Evolutionary conservation across 2,329 filamentous ascomycete genomes (phyloP).

Genomic region (Xylaria sp.): DNA sequence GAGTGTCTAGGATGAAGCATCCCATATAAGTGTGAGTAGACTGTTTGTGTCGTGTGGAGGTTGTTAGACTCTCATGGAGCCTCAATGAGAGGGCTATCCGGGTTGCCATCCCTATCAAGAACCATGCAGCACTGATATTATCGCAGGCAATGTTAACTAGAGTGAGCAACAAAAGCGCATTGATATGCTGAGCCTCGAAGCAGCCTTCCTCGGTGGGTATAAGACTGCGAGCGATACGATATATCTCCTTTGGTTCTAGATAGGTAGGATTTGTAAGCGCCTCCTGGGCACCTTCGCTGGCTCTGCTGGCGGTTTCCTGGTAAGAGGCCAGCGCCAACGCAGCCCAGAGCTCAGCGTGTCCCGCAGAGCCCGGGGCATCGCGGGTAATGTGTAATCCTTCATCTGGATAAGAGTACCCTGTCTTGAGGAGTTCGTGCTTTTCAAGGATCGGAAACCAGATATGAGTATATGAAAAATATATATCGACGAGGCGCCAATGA

Average conservation of each 20-base stretch:
- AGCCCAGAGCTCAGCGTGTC: slow-evolving; percentile 70
- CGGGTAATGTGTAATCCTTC: slow-evolving; percentile 50
- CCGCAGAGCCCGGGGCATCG: slow-evolving; percentile 50
- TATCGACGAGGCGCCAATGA: slow-evolving; percentile 72
- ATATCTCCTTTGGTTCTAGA: slow-evolving; percentile 55
- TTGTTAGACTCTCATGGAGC: slow-evolving; percentile 49
- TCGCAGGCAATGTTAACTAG: slow-evolving; percentile 71
- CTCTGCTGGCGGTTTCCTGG: slow-evolving; percentile 57
- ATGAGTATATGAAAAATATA: slow-evolving; percentile 81
- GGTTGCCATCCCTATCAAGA: slow-evolving; percentile 72
- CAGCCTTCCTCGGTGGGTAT: slow-evolving; percentile 61
- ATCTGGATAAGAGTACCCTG: slow-evolving; percentile 56
- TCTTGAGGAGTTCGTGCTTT: slow-evolving; percentile 68
- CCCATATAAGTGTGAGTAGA: slow-evolving; percentile 62
- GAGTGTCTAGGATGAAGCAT: slow-evolving; percentile 71
- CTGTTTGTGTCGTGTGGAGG: slow-evolving; percentile 38
- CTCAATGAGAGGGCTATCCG: slow-evolving; percentile 61
- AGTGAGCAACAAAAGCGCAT: slow-evolving; percentile 68
- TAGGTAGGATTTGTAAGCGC: slow-evolving; percentile 43
- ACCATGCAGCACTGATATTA: slow-evolving; percentile 69
- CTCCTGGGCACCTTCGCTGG: slow-evolving; percentile 25
- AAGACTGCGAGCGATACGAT: slow-evolving; percentile 60
- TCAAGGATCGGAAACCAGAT: slow-evolving; percentile 81
- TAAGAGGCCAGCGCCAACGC: slow-evolving; percentile 67
- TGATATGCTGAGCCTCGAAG: slow-evolving; percentile 64